Base-by-base conservation (phyloP, 2,329 filamentous ascomycete species). In the Talaromyces pinophilus region DNA sequence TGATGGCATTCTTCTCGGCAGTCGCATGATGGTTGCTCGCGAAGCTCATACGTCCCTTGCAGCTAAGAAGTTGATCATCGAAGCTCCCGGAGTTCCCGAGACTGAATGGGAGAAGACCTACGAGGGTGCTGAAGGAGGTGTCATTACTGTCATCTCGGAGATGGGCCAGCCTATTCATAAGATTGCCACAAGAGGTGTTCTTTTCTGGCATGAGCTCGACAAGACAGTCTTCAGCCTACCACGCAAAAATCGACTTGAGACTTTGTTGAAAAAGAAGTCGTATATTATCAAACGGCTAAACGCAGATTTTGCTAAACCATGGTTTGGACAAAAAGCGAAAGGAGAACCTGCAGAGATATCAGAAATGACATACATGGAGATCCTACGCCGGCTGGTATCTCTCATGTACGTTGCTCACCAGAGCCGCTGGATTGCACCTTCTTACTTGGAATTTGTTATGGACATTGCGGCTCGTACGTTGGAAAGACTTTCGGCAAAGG, bases 391-490 rank as follows among this genome's bases (percentile, higher is more conserved):
- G 66, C 88, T 97, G 87, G 90, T 96, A 3, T 91, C 95, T 70
- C 86, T 97, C 65, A 91, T 96, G 80, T 97, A 93, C 74, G 90
- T 97, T 75, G 92, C 92, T 82, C 92, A 96, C 77, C 57, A 59
- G 38, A 44, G 10, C 19, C 57, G 57, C 13, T 97, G 93, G 93
- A 97, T 97, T 68, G 93, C 97, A 75, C 85, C 87, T 50, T 93
- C 93, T 1, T 91, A 93, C 74, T 87, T 87, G 70, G 90, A 87
- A 71, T 86, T 99, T 60, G 95, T 92, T 5, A 93, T 91, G 57
- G 93, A 98, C 79, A 98, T 97, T 80, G 95, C 98, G 71, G 92
- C 93, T 76, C 92, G 95, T 74, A 87, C 98, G 22, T 95, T 98
- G 81, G 95, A 98, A 81, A 59, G 57, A 46, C 22, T 59, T 10